phyloP scores from a whole-genome alignment of 495 filamentous ascomycete genomes.

The Wilcoxina mikolae region DNA sequence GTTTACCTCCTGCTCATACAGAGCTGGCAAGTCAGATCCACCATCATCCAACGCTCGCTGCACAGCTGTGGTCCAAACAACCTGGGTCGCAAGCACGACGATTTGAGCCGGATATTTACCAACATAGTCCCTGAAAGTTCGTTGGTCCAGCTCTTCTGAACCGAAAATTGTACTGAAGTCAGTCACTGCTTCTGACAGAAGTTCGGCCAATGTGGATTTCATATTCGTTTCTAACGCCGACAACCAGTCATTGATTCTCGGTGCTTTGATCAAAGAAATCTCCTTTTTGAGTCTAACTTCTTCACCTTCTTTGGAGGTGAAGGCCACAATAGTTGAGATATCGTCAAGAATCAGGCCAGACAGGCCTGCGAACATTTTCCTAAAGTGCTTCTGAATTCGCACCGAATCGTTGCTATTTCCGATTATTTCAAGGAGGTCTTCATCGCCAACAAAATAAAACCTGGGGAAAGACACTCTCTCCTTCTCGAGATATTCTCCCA shows the following conservation, averaged over 20 bases:
- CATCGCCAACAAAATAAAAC: slow-evolving; percentile 98
- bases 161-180: slow-evolving; percentile 59
- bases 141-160: slow-evolving; percentile 47
- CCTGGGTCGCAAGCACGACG: slow-evolving; percentile 89
- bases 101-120: slow-evolving; percentile 78
- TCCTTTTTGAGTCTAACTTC: slow-evolving; percentile 72
- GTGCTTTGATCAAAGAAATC: slow-evolving; percentile 81
- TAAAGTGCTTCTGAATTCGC: slow-evolving; percentile 92
- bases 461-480: slow-evolving; percentile 92
- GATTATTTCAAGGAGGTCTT: slow-evolving; percentile 98
- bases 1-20: slow-evolving; percentile 63
- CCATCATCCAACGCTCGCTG: slow-evolving; percentile 57
- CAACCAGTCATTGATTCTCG: slow-evolving; percentile 96
- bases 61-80: slow-evolving; percentile 77
- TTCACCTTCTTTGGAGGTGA: slow-evolving; percentile 93
- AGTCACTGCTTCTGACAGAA: slow-evolving; percentile 70
- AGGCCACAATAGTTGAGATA: slow-evolving; percentile 70
- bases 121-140: slow-evolving; percentile 60
- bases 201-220: slow-evolving; percentile 83
- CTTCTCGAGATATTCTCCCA: slow-evolving; percentile 95
- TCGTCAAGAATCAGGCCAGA: slow-evolving; percentile 84
- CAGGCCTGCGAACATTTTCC: slow-evolving; percentile 98
- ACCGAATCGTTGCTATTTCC: slow-evolving; percentile 95
- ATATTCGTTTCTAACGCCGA: slow-evolving; percentile 79
- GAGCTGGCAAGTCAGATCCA: slow-evolving; percentile 45